Percentiles rank a stretch among this genome's conserved stretches.
Conservation (phyloP, 78 protist genomes). For the Emiliania huxleyi region DNA sequence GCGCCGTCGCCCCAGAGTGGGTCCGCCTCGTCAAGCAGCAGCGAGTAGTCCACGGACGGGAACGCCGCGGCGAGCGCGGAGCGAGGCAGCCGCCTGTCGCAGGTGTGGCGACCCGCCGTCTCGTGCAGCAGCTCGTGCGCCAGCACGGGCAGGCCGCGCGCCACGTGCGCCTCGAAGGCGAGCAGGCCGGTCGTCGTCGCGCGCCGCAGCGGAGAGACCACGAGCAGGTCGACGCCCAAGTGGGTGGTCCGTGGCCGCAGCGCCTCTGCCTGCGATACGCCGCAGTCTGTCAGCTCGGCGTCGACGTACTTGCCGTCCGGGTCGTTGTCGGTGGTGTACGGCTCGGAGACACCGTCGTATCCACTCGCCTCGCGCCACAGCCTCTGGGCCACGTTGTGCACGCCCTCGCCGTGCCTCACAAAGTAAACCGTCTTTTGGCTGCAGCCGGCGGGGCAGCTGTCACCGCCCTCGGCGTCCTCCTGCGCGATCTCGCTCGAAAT, state of each 20-base stretch:
- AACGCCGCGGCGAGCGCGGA: background rate
- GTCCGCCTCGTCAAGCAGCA: background rate
- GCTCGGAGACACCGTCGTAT: background rate
- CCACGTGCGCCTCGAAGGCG: background rate
- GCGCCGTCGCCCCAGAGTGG: background rate
- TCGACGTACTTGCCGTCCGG: background rate
- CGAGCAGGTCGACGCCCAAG: background rate
- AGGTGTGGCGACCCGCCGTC: background rate
- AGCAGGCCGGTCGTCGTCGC: background rate
- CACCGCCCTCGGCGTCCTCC: background rate
- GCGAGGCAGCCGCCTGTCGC: background rate
- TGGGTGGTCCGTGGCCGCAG: background rate
- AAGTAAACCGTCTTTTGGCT: background rate
- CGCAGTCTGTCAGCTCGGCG: background rate
- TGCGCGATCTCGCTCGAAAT: background rate
- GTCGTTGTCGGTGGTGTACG: background rate
- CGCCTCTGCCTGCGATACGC: background rate
- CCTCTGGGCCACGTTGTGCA: background rate
- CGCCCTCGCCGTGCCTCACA: background rate
- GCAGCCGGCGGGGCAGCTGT: background rate
- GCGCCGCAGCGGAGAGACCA: background rate
- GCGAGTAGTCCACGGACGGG: background rate
- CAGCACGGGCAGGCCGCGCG: background rate
- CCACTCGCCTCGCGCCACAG: background rate
- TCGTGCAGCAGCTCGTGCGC: background rate